A percentile compares a stretch with the other conserved stretches of the same genome.
Evolutionary conservation across 2,329 filamentous ascomycete genomes (phyloP).

Genomic region (Calonectria hawksworthii): DNA sequence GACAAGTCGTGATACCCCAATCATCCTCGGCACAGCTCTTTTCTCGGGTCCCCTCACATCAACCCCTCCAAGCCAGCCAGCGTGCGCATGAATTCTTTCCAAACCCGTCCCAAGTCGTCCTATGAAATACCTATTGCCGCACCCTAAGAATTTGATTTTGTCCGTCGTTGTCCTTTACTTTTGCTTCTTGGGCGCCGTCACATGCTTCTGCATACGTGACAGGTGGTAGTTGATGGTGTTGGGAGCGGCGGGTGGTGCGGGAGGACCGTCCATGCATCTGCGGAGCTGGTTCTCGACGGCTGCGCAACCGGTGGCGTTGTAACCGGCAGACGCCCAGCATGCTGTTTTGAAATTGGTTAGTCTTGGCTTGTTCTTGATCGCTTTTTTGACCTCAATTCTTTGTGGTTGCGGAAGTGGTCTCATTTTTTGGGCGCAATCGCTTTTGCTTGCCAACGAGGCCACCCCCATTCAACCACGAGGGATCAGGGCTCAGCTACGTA

Average conservation of each 20-base stretch:
- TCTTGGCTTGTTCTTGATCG: background rate
- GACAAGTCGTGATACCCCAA: background rate
- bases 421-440: background rate
- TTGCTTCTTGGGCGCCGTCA: constrained; percentile 63
- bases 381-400: background rate
- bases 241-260: constrained; percentile 61
- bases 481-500: constrained; percentile 49
- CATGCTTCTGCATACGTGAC: constrained; percentile 79
- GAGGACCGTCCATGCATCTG: constrained; percentile 84
- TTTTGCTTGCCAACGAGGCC: background rate
- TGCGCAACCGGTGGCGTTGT: constrained; percentile 72
- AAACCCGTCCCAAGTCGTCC: background rate
- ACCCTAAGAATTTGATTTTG: background rate
- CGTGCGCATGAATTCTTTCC: background rate
- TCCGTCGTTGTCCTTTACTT: constrained; percentile 39
- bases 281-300: constrained; percentile 73
- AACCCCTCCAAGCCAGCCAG: background rate
- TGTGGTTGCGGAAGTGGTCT: background rate
- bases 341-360: constrained; percentile 60
- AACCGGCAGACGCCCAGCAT: constrained; percentile 87
- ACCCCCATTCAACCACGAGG: background rate
- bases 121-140: background rate
- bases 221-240: constrained; percentile 96
- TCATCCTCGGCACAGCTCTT: background rate
- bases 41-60: background rate